Evolutionary conservation across 345 rosid species (phyloP).

Genomic region (Rhizophora apiculata): DNA sequence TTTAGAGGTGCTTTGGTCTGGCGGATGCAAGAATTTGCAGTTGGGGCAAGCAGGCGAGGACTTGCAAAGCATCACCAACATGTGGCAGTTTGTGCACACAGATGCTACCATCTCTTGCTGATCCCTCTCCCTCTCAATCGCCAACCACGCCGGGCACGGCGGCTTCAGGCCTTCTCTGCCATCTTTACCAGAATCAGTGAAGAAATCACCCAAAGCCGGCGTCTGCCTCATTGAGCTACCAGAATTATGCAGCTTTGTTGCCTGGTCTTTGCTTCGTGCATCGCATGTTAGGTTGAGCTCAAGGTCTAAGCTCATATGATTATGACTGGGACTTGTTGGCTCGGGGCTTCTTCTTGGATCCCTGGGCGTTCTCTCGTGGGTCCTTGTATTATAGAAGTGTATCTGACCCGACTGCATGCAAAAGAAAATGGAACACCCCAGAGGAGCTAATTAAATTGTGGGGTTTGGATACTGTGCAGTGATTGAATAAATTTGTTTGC

Average conservation of each 20-base stretch:
- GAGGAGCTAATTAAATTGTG: not conserved
- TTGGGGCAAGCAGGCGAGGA: conserved; percentile 81
- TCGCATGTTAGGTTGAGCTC: conserved; percentile 52
- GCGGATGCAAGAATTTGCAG: conserved; percentile 89
- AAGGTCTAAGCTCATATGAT: conserved; percentile 65
- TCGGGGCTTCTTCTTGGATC: conserved; percentile 45
- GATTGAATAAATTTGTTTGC: not conserved
- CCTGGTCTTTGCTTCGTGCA: conserved; percentile 10
- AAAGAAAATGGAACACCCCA: not conserved
- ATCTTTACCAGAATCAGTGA: conserved; percentile 19
- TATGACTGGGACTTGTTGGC: conserved; percentile 21
- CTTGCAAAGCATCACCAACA: conserved; percentile 79
- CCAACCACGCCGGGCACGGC: conserved; percentile 50
- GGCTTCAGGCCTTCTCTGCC: conserved; percentile 15
- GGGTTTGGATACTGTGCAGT: not conserved
- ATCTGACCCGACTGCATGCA: conserved; percentile 58
- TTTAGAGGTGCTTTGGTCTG: conserved; percentile 42
- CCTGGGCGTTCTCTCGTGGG: conserved; percentile 46
- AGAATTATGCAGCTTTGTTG: conserved; percentile 13
- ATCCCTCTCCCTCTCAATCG: conserved; percentile 30
- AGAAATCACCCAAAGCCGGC: conserved; percentile 14
- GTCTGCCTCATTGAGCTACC: not conserved
- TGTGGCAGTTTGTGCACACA: conserved; percentile 71
- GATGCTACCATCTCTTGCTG: conserved; percentile 67
- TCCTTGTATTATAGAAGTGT: conserved; percentile 58